Base-by-base conservation (phyloP, 177 flowering plant species). In the Tripterygium wilfordii region DNA sequence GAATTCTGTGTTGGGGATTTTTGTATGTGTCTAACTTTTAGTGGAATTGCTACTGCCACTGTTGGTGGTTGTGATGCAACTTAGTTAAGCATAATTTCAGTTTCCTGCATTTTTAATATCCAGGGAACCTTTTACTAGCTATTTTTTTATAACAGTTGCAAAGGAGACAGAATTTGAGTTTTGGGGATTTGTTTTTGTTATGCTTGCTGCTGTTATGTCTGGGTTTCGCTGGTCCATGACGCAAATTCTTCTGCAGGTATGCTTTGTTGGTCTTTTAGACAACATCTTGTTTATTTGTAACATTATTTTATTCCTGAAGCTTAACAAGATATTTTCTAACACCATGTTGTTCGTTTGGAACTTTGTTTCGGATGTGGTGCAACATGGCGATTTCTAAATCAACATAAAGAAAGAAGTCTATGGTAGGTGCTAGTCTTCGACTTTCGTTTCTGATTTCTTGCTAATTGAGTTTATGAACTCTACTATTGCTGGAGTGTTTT, bases 181-280 rank as follows among this genome's bases (percentile, higher is more conserved):
- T 56, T 89, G 89, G 97, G 99, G 99, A 29, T 94, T 94, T 62
- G 48, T 86, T 43, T 84, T 94, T 71, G 97, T 94, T 25, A 94
- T 87, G 90, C 80, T 94, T 58, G 96, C 99, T 60, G 87, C 99
- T 64, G 89, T 94, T 37, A 89, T 94, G 99, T 85, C 99, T 58
- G 98, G 98, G 19, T 91, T 91, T 54, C 88, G 98, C 22, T 91
- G 98, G 98, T 78, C 72, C 60, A 91, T 88, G 96, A 88, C 94
- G 61, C 98, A 91, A 66, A 82, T 91, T 65, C 98, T 91, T 65
- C 73, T 91, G 65, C 98, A 91, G 91, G 98, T 88, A 64, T 49
- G 43, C 16, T 2, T 28, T 55, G 23, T 42, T 44, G 17, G 47
- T 16, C 18, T 44, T 49, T 21, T 54, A 2, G 22, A 38, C 3